phyloP scores from a whole-genome alignment of 768 basidiomycete species.

The Kwoniella sp. region DNA sequence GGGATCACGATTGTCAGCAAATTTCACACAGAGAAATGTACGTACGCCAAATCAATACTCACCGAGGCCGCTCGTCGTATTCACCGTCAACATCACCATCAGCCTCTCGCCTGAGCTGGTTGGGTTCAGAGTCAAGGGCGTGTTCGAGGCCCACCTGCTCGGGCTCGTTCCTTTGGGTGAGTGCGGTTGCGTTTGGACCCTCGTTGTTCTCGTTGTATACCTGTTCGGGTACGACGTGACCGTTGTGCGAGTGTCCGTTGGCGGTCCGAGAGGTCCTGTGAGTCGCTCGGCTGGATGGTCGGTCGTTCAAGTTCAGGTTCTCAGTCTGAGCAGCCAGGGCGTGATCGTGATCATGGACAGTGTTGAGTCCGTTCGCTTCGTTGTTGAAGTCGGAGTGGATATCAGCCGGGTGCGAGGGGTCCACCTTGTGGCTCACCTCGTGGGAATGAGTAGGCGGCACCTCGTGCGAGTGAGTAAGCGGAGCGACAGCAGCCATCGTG shows the following conservation, averaged over 20 bases:
- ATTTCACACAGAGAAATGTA: not conserved
- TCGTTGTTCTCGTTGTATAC: slow-evolving; percentile 9
- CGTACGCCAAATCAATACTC: not conserved
- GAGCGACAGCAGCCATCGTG: slow-evolving; percentile 16
- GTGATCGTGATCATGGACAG: slow-evolving; percentile 15
- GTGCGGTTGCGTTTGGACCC: not conserved
- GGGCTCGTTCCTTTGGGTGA: not conserved
- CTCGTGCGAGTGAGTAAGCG: not conserved
- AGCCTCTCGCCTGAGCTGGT: slow-evolving; percentile 6
- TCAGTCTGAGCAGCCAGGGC: slow-evolving; percentile 14
- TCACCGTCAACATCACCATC: slow-evolving; percentile 9
- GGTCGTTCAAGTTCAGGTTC: slow-evolving; percentile 19
- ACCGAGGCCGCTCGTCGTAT: slow-evolving; percentile 13
- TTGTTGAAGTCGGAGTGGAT: not conserved
- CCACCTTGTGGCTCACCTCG: not conserved
- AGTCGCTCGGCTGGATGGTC: slow-evolving; percentile 16
- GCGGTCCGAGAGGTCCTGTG: slow-evolving; percentile 14
- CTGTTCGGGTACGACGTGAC: slow-evolving; percentile 5
- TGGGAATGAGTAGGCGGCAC: too few species aligned
- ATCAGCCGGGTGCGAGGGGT: slow-evolving; percentile 5
- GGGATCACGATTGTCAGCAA: not conserved
- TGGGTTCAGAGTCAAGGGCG: slow-evolving; percentile 11
- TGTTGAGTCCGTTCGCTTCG: slow-evolving; percentile 2
- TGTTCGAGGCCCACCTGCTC: slow-evolving; percentile 5
- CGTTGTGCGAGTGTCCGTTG: slow-evolving; percentile 15